Conservation (phyloP, 2,329 filamentous ascomycete species). For the Cadophora malorum region DNA sequence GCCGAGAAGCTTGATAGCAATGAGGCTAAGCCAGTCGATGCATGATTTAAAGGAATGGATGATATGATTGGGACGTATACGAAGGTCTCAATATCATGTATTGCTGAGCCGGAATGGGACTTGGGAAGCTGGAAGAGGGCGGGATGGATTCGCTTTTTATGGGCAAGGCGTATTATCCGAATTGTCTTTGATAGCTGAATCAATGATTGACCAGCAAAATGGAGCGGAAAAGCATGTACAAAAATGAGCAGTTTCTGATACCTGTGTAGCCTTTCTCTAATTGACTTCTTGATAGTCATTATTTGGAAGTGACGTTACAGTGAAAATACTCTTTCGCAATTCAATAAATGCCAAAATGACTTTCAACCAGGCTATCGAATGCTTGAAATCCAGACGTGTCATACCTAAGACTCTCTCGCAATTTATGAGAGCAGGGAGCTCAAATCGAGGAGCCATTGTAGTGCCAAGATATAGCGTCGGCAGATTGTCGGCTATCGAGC, state of each 20-base stretch:
- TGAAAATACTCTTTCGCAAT: not conserved
- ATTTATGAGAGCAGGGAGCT: not conserved
- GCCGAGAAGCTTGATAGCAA: constrained; percentile 47
- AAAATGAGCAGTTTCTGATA: constrained; percentile 1
- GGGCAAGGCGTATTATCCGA: constrained; percentile 2
- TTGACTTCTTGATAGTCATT: not conserved
- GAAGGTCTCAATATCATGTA: not conserved
- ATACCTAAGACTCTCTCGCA: not conserved
- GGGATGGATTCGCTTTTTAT: constrained; percentile 11
- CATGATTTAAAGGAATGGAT: constrained; percentile 11
- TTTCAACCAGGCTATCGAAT: not conserved
- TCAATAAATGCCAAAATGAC: not conserved
- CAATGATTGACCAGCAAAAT: not conserved
- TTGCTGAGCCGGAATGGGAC: not conserved
- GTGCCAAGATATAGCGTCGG: constrained; percentile 21
- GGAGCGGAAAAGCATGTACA: not conserved
- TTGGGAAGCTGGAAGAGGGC: constrained; percentile 14
- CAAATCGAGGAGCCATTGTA: not conserved
- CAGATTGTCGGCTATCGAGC: constrained; percentile 19
- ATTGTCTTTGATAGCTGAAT: not conserved
- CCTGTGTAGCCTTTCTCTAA: not conserved
- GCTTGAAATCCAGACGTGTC: not conserved
- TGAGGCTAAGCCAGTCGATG: constrained; percentile 32
- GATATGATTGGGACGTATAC: not conserved
- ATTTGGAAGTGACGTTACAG: not conserved